Percentiles rank a stretch among this genome's conserved stretches.
Evolutionary conservation across 2,329 filamentous ascomycete genomes (phyloP).

Genomic region (Trichoderma atroviride): DNA sequence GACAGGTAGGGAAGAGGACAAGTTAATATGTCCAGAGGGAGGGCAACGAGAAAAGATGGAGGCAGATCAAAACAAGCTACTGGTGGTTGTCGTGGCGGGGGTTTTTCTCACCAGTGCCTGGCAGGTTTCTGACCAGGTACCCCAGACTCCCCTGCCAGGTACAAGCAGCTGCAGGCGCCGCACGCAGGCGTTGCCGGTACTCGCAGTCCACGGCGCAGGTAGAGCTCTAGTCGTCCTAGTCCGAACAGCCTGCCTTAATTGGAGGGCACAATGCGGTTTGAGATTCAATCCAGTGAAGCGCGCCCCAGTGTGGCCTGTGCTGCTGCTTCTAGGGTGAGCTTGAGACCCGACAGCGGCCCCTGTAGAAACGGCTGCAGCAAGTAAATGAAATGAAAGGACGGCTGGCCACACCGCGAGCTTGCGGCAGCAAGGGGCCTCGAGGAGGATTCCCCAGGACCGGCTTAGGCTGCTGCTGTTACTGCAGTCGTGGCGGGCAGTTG

Average conservation of each 20-base stretch:
- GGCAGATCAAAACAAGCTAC: constrained; percentile 25
- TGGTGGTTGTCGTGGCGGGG: not conserved
- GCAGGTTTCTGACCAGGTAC: constrained; percentile 3
- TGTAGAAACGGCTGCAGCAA: constrained; percentile 22
- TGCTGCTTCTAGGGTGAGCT: constrained; percentile 3
- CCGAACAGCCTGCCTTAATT: constrained; percentile 9
- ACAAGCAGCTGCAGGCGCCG: not conserved
- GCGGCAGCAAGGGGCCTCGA: constrained; percentile 20
- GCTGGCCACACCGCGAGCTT: constrained; percentile 8
- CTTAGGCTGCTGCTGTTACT: constrained; percentile 10
- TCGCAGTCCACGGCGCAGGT: not conserved
- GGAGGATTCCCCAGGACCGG: not conserved
- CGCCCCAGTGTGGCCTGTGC: constrained; percentile 15
- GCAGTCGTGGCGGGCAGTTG: not conserved
- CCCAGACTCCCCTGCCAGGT: not conserved
- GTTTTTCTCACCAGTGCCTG: not conserved
- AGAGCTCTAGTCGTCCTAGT: not conserved
- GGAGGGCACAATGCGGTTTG: constrained; percentile 8
- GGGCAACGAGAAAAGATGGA: constrained; percentile 1
- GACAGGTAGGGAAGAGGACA: constrained; percentile 20
- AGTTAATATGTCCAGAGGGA: constrained; percentile 8
- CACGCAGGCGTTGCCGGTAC: not conserved
- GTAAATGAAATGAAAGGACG: constrained; percentile 26
- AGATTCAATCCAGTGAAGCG: constrained; percentile 12
- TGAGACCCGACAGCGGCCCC: constrained; percentile 6